These are phyloP conservation scores for Talaromyces sp. DNA, from an alignment of 2,329 filamentous ascomycete species.

Conservation along the genomic window DNA sequence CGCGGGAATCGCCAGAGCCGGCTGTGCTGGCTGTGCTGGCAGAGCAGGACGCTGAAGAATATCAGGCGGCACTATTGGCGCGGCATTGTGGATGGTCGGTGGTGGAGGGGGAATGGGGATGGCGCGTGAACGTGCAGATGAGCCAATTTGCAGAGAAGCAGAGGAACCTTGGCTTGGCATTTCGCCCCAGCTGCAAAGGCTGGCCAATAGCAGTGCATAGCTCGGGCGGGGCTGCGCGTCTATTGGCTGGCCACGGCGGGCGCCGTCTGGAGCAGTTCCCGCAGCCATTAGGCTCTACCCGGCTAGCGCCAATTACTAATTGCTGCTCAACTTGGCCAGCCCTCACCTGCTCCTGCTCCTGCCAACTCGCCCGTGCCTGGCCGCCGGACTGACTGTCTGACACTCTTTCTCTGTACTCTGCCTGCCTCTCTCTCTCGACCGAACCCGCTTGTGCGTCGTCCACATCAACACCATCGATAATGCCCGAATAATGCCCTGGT, in stretches of 20 bases:
- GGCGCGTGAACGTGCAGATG: no score
- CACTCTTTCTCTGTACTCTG: neutral
- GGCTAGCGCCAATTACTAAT: no score
- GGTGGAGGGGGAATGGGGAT: no score
- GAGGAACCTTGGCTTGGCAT: neutral
- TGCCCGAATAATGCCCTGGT: neutral
- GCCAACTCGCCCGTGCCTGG: neutral
- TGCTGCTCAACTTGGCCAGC: no score
- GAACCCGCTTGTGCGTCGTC: no score
- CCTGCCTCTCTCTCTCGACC: neutral
- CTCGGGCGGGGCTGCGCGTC: neutral
- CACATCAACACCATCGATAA: neutral
- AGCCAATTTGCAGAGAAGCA: no score
- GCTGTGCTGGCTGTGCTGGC: neutral
- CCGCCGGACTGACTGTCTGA: neutral
- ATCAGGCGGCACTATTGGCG: no score
- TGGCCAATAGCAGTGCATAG: neutral
- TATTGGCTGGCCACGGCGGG: neutral
- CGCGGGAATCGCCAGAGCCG: neutral
- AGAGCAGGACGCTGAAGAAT: neutral
- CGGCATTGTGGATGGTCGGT: no score
- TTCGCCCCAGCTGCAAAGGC: neutral
- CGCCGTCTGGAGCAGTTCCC: neutral
- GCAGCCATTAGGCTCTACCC: neutral
- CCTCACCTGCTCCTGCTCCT: neutral